Base-by-base conservation (phyloP, 225 moss, liverwort and hornwort species). In the Straminergon stramineum region DNA sequence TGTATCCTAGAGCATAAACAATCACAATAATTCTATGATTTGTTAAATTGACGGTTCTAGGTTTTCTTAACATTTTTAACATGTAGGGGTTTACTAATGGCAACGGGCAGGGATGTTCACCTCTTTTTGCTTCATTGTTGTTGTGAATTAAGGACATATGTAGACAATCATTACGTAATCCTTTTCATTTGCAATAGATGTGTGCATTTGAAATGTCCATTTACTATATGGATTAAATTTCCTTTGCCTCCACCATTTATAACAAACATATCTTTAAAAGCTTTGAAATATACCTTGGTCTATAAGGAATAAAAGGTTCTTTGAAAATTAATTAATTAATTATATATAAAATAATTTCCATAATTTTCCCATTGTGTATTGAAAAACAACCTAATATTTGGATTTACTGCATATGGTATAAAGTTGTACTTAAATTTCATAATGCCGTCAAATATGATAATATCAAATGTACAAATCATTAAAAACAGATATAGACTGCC, bases 241-340 rank as follows among this genome's bases (percentile, higher is more conserved):
- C 0, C 10, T 79, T 58, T 17, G 9, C n/a, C 15, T 57, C 57
- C 1, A 27, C 11, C 6, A 57, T 2, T n/a, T 10, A 10, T 6
- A 1, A 11, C 2, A n/a, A 10, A 57, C 6, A 17, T 26, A 56
- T 37, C 22, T 52, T 32, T 8, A 5, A 53, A 22, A 13, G 5
- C 21, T 76, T 76, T 0, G 0, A 48, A 48, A 48, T 45, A 52
- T 34, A 21, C 34, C 5, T 21, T 52, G 11, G 3, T 34, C 8
- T 53, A 0, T 9, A 56, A 24, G 1, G 23, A 6, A 55, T 55
- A 24, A 9, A 37, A 34, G 22, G 0, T 9, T 2, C 5, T 7
- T 18, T 52, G 1, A 6, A 31, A 4, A 32, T 5, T 48, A 6
- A 48, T 48, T 48, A 6, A 8, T 48, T 48, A 6, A 32, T 48